These are phyloP conservation scores for Peziza echinospora DNA, from an alignment of 495 filamentous ascomycete genomes.

Conservation along the genomic window DNA sequence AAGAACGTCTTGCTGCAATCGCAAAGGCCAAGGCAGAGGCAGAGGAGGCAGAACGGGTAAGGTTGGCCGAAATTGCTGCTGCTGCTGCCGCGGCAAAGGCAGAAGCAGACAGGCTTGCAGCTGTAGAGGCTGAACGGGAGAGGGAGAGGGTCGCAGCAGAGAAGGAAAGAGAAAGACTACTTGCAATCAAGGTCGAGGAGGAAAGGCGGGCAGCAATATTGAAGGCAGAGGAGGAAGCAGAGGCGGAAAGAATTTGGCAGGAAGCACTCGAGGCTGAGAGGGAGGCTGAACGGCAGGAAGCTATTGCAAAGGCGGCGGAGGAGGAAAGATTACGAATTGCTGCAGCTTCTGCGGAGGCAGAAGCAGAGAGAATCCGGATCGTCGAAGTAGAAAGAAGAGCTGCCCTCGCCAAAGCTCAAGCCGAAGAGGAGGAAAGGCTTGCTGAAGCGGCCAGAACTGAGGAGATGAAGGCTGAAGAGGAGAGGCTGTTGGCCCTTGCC, in stretches of 20 bases:
- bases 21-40: constrained; percentile 1
- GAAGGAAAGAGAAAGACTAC: constrained; percentile 3
- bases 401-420: no score
- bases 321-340: not conserved
- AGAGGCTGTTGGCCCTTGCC: not conserved
- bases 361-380: no score
- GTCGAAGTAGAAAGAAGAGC: no score
- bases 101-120: constrained; percentile 1
- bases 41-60: not conserved
- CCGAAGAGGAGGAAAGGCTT: not conserved
- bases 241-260: constrained; percentile 3
- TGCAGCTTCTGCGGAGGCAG: not conserved
- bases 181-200: no score
- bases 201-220: constrained; percentile 1
- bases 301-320: not conserved
- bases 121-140: constrained; percentile 5
- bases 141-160: constrained; percentile 6
- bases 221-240: constrained; percentile 4
- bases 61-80: not conserved
- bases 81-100: not conserved
- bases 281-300: constrained; percentile 2
- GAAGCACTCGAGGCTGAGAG: constrained; percentile 2
- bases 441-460: not conserved
- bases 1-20: not conserved
- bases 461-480: not conserved